These are phyloP conservation scores for Talaromyces sp. DNA, from an alignment of 2,329 filamentous ascomycete species.

Conservation along the genomic window DNA sequence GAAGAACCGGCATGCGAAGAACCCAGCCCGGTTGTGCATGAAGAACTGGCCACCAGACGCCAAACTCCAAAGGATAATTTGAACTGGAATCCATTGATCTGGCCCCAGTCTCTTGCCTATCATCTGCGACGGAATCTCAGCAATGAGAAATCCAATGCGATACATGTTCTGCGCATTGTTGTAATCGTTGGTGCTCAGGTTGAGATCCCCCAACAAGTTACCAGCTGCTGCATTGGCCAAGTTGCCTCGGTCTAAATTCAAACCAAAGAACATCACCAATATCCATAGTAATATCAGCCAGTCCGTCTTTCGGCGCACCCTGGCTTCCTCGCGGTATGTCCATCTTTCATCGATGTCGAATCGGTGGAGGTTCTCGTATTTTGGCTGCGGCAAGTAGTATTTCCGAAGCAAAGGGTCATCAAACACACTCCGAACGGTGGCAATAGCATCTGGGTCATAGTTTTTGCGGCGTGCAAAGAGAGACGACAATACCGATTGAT, in stretches of 20 bases:
- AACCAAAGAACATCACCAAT: conserved; percentile 40
- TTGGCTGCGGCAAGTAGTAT: conserved; percentile 22
- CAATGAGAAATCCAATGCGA: conserved; percentile 46
- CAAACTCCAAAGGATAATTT: conserved; percentile 40
- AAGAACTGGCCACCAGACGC: conserved; percentile 20
- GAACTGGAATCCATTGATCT: conserved; percentile 31
- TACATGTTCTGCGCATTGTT: conserved; percentile 53
- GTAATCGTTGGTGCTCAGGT: conserved; percentile 28
- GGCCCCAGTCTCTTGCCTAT: conserved; percentile 54
- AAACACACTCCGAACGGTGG: conserved; percentile 28
- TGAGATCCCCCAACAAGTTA: conserved; percentile 6
- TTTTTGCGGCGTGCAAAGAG: conserved; percentile 1
- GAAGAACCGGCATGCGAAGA: conserved; percentile 25
- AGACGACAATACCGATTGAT: conserved; percentile 2
- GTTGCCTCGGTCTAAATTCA: conserved; percentile 9
- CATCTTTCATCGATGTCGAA: conserved; percentile 26
- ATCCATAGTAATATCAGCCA: conserved; percentile 28
- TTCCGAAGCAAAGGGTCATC: conserved; percentile 36
- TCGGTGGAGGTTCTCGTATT: conserved; percentile 33
- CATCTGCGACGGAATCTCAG: conserved; percentile 58
- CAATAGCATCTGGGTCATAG: conserved; percentile 16
- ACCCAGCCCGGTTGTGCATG: conserved; percentile 9
- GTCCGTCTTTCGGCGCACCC: conserved; percentile 24
- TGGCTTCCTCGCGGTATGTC: conserved; percentile 22
- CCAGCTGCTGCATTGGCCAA: conserved; percentile 7